A percentile compares a stretch with the other conserved stretches of the same genome.
phyloP scores from a whole-genome alignment of 78 protist species.

The Dictyostelium discoideum region dicty_2.7 NC_007091.3:1369001-1369500 shows the following conservation, averaged over 20 bases:
- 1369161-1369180: neutral
- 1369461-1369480: neutral
- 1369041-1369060: neutral
- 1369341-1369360: slow-evolving; percentile 4
- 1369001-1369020: neutral
- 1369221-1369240: neutral
- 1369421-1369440: neutral
- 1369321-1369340: neutral
- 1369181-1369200: neutral
- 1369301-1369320: neutral
- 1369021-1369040: neutral
- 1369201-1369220: slow-evolving; percentile 14
- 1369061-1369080: neutral
- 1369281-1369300: neutral
- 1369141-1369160: neutral
- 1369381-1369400: neutral
- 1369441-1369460: slow-evolving; percentile 13
- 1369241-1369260: neutral
- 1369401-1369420: neutral
- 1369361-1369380: neutral
- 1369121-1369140: slow-evolving; percentile 1
- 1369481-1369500: slow-evolving; percentile 5
- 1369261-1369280: slow-evolving; percentile 8
- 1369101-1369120: neutral
- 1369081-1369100: neutral